Conservation (phyloP, 306 rosid species). For the Sesbania bispinosa region DNA sequence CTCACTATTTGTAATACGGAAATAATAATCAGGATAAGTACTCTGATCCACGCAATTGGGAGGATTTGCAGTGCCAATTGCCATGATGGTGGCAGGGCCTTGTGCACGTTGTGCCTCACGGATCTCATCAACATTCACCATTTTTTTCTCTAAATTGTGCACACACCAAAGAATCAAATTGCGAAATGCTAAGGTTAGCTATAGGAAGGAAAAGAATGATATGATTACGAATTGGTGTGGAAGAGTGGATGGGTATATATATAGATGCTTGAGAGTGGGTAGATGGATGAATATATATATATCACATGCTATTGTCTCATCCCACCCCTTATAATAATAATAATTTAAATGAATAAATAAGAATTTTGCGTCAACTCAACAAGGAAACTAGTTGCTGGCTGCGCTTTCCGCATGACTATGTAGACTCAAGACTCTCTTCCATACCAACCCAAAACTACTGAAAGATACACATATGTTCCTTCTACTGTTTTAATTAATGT, state of each 20-base stretch:
- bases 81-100: conserved; percentile 61
- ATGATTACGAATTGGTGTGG: background rate
- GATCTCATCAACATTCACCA: conserved; percentile 43
- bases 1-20: conserved; percentile 60
- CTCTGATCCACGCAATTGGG: conserved; percentile 51
- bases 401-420: no score
- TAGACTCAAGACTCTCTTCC: no score
- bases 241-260: background rate
- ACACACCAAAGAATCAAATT: background rate
- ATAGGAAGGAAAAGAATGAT: background rate
- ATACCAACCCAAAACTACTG: no score
- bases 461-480: no score
- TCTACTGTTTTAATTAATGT: no score
- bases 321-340: no score
- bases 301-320: no score
- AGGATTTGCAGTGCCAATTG: conserved; percentile 61
- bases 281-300: no score
- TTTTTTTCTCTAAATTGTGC: background rate
- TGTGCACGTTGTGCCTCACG: conserved; percentile 57
- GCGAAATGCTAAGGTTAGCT: background rate
- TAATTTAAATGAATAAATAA: no score
- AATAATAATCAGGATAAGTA: conserved; percentile 52
- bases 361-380: no score
- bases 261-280: background rate
- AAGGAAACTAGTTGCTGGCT: no score